Base-by-base conservation (phyloP, 1,139 yeast genomes). In the Taphrina populina region DNA sequence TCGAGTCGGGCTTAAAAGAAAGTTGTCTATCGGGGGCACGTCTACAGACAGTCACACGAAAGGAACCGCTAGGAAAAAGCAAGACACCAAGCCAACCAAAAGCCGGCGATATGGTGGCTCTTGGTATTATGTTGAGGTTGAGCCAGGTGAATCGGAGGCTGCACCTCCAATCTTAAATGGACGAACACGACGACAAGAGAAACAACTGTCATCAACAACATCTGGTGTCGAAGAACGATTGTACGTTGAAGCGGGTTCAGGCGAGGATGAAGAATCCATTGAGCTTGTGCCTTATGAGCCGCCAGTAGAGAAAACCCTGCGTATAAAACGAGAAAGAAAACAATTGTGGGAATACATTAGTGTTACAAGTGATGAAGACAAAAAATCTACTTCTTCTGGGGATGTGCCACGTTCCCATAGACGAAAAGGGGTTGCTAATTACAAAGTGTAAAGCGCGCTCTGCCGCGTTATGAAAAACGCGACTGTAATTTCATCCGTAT, bases 51-150 rank as follows among this genome's bases (percentile, higher is more conserved):
- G n/a, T n/a, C n/a, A n/a, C n/a, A n/a, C n/a, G n/a, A n/a, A n/a
- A n/a, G n/a, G n/a, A n/a, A n/a, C n/a, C n/a, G n/a, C n/a, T n/a
- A n/a, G n/a, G n/a, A n/a, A n/a, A n/a, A n/a, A n/a, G n/a, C n/a
- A n/a, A n/a, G n/a, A n/a, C n/a, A n/a, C n/a, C n/a, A n/a, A n/a
- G n/a, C n/a, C n/a, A n/a, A n/a, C n/a, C n/a, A n/a, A n/a, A n/a
- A n/a, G n/a, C n/a, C n/a, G n/a, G n/a, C n/a, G 17, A 33, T 6
- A 19, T 7, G 17, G 13, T 6, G 47, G 47, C 11, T 19, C 23
- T 19, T 43, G 47, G 47, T 43, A 43, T 30, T 43, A 43, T 19
- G 37, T 43, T 4, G 37, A 29, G 7, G 36, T 43, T 3, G 20
- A 43, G 19, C 17, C 34, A 6, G 29, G 36, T 11, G 47, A 43